phyloP scores from a whole-genome alignment of 768 basidiomycete species.

The Trametes villosa region DNA sequence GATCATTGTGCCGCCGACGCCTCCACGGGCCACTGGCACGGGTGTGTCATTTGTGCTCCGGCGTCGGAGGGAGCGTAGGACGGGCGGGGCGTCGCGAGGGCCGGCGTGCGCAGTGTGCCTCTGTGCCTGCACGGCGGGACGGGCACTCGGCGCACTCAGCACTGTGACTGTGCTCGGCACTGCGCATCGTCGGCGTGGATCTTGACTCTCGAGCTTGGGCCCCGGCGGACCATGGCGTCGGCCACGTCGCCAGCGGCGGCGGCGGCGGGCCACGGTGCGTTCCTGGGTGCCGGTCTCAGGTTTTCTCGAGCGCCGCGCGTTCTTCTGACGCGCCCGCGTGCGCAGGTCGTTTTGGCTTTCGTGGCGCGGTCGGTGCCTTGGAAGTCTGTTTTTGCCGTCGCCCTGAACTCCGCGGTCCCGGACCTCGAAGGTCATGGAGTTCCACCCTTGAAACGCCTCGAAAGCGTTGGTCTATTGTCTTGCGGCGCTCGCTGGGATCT shows the following conservation, averaged over 20 bases:
- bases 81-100: too few species aligned
- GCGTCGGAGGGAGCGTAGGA: too few species aligned
- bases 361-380: neutral
- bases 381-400: neutral
- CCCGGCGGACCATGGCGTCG: neutral
- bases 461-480: neutral
- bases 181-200: neutral
- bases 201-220: neutral
- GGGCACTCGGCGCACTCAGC: too few species aligned
- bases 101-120: too few species aligned
- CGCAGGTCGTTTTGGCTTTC: neutral
- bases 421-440: neutral
- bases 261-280: too few species aligned
- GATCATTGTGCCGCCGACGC: too few species aligned
- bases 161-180: too few species aligned
- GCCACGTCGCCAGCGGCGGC: too few species aligned
- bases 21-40: too few species aligned
- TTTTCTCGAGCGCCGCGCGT: neutral
- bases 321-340: neutral
- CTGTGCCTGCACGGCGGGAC: too few species aligned
- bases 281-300: neutral
- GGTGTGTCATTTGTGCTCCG: constrained; percentile 1
- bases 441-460: neutral
- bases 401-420: neutral
- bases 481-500: neutral